Evolutionary conservation across 129 eudicot genomes (phyloP).

Genomic region (Saussurea involucrata): DNA sequence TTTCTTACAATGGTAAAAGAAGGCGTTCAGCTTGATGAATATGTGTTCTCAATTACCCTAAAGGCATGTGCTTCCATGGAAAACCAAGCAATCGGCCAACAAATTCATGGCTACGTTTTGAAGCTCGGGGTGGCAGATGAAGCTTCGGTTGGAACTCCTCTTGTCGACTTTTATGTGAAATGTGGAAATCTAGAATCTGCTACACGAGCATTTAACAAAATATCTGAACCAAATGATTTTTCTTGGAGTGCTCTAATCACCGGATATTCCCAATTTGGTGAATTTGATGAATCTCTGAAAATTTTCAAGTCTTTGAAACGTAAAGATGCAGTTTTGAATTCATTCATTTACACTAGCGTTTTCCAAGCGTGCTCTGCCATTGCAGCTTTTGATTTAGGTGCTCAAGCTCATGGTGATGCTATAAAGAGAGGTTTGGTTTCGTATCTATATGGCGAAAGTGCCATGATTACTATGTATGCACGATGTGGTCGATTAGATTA

Average conservation of each 20-base stretch:
- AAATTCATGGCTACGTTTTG: slow-evolving; percentile 32
- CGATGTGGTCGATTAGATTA: slow-evolving; percentile 43
- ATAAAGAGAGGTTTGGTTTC: slow-evolving; percentile 47
- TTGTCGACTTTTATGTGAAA: slow-evolving; percentile 53
- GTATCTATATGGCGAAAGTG: slow-evolving; percentile 45
- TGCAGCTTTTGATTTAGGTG: slow-evolving; percentile 38
- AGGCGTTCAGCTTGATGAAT: slow-evolving; percentile 34
- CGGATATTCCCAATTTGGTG: slow-evolving; percentile 38
- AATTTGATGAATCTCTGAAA: slow-evolving; percentile 29
- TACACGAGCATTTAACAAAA: slow-evolving; percentile 25
- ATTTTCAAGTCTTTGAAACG: slow-evolving; percentile 34
- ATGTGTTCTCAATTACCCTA: slow-evolving; percentile 35
- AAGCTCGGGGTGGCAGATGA: slow-evolving; percentile 35
- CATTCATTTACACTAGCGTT: slow-evolving; percentile 43
- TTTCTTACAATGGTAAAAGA: slow-evolving; percentile 24
- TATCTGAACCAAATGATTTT: slow-evolving; percentile 42
- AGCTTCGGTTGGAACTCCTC: slow-evolving; percentile 44
- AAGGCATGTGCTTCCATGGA: slow-evolving; percentile 35
- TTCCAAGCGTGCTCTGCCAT: slow-evolving; percentile 43
- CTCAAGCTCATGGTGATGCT: slow-evolving; percentile 52
- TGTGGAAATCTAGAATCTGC: slow-evolving; percentile 32
- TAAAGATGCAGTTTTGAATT: slow-evolving; percentile 24
- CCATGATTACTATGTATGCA: slow-evolving; percentile 43
- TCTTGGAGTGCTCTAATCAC: slow-evolving; percentile 49
- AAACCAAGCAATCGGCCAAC: slow-evolving; percentile 32